Base-by-base conservation (phyloP, 768 basidiomycete genomes). In the Zangia roseola region DNA sequence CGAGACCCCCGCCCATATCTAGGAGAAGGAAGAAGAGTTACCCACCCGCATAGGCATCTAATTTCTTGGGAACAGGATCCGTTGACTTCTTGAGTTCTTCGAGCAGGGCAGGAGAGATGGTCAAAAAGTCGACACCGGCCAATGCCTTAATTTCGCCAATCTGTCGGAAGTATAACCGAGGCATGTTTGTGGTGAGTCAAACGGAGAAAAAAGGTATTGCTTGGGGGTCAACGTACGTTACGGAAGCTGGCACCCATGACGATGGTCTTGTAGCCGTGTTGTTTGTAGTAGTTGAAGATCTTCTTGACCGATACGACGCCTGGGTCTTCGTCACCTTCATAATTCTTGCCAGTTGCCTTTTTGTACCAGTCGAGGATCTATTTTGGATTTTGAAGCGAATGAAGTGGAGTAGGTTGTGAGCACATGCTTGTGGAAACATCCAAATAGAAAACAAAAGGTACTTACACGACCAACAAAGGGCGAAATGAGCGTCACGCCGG, bases 181-280 rank as follows among this genome's bases (percentile, higher is more conserved):
- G 38, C 6, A 33, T 47, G 31, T 31, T 31, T 14, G 30, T 35
- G 20, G 13, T 14, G 42, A 17, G 31, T 49, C 37, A 59, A 45
- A 26, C 17, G 24, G 19, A 45, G 45, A 25, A 20, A 23, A 26
- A 20, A 45, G 14, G 35, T 6, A 19, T 24, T 35, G 25, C 33
- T 35, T 12, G 20, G 30, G n/a, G 10, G 40, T 43, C 16, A 4
- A 75, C 88, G 49, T 59, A 94, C 86, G 78, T 97, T 98, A 68
- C 97, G 90, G 94, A 99, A 97, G 26, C 93, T 95, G 51, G 97
- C 97, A 67, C 95, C 97, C 97, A 98, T 97, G 70, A 98, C 95
- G 72, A 99, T 97, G 60, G 97, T 99, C 64, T 94, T 91, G 83
- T 99, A 98, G 52, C 82, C 80, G 74, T 98, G 83, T 69, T 97